Percentiles rank a stretch among this genome's conserved stretches.
These are phyloP conservation scores for Eucalyptus viminalis DNA, from an alignment of 345 rosid species.

Conservation along the genomic window DNA sequence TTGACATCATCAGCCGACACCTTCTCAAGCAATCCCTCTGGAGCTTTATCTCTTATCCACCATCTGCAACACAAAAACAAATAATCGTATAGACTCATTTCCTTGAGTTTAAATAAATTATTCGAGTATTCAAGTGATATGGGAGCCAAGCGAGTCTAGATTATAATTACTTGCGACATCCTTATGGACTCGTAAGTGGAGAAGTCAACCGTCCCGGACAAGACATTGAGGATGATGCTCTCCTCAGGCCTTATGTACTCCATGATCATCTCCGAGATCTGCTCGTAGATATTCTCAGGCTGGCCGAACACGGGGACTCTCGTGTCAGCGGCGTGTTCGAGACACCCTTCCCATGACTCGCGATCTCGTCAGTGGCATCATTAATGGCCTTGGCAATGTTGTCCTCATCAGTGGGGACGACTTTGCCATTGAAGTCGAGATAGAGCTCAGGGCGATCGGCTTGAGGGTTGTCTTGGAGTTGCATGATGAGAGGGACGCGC, in stretches of 20 bases:
- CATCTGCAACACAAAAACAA: background rate
- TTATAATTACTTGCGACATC: conserved; percentile 11
- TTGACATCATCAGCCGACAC: conserved; percentile 30
- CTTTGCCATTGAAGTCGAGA: background rate
- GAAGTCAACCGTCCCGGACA: conserved; percentile 33
- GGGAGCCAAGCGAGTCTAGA: background rate
- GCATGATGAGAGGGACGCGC: background rate
- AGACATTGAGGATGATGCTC: conserved; percentile 34
- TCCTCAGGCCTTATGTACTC: conserved; percentile 30
- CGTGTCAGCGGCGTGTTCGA: conserved; percentile 20
- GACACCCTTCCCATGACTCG: conserved; percentile 32
- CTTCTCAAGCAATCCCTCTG: conserved; percentile 35
- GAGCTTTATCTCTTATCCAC: conserved; percentile 39
- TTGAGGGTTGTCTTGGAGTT: background rate
- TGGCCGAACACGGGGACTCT: conserved; percentile 41
- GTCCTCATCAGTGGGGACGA: background rate
- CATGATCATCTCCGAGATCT: conserved; percentile 24
- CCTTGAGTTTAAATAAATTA: background rate
- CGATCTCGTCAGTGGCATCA: conserved; percentile 23
- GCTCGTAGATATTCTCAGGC: conserved; percentile 36
- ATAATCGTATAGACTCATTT: too few species aligned
- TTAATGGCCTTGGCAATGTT: conserved; percentile 9
- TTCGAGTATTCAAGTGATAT: background rate
- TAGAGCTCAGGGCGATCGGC: background rate
- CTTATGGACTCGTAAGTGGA: conserved; percentile 36